Base-by-base conservation (phyloP, 2,329 filamentous ascomycete genomes). In the Pseudodiploospora longispora region DNA sequence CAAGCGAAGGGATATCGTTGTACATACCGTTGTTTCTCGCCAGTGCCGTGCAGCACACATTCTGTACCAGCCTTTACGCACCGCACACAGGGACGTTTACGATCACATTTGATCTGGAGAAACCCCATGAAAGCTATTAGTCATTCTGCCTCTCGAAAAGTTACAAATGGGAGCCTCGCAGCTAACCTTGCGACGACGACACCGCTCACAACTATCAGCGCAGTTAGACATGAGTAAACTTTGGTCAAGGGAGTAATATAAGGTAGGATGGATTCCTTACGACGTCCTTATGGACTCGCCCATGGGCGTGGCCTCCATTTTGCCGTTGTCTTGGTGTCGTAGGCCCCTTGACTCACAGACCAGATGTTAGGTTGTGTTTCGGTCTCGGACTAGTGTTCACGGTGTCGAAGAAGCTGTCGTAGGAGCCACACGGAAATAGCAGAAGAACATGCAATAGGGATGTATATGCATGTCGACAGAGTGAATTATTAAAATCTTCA, bases 61-160 rank as follows among this genome's bases (percentile, higher is more conserved):
- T 68, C 62, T 6, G 59, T 62, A 19, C 61, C 59, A 6, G 65
- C 64, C 50, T 68, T 66, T 52, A 60, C 54, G 50, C 74, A 78
- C 47, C 68, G 69, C 30, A 66, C 67, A 52, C 74, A 78, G 9
- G 74, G 74, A 10, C 65, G 58, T 38, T 66, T 66, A 4, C 73
- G 68, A 53, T 76, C 69, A 54, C 74, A 78, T 61, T 74, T 77
- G 33, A 77, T 69, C 64, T 76, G 39, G 6, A 40, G 6, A 2
- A 12, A 29, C 27, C 10, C 27, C 28, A 31, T 66, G 50, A 64
- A 63, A 48, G 55, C 8, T 39, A 41, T 7, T n/a, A 19, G 6
- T 9, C 27, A 35, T 27, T 19, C 33, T n/a, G 12, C 19, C 30
- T 8, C 12, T 12, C 33, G 28, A 32, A 8, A 12, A 8, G 12